These are phyloP conservation scores for Phalaenopsis hybrid DNA, from an alignment of 116 monocot species.

Conservation along the genomic window DNA sequence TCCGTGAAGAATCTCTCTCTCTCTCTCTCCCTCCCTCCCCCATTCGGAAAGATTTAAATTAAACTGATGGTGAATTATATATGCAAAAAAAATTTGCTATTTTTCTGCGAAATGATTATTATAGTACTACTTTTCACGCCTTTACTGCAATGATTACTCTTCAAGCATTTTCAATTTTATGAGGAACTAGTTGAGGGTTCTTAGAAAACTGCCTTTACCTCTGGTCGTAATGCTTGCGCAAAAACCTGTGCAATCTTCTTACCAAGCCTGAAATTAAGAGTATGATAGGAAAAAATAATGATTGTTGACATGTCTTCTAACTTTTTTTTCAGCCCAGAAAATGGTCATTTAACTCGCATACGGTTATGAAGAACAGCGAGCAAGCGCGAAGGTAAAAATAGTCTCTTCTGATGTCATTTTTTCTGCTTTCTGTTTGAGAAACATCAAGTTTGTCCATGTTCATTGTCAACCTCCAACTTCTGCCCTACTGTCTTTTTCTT, in stretches of 20 bases:
- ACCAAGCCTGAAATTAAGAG: background rate
- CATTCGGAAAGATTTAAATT: background rate
- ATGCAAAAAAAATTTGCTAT: background rate
- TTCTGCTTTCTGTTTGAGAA: background rate
- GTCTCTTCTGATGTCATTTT: background rate
- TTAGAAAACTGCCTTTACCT: background rate
- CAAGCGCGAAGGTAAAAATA: slow-evolving; percentile 67
- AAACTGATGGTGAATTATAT: background rate
- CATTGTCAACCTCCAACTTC: background rate
- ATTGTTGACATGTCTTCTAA: background rate
- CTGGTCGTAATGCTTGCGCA: background rate
- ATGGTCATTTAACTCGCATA: slow-evolving; percentile 91
- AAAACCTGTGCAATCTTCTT: background rate
- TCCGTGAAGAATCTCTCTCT: background rate
- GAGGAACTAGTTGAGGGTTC: background rate
- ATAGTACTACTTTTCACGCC: background rate
- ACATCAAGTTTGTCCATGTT: background rate
- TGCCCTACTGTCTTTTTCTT: too few species aligned
- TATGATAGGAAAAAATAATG: background rate
- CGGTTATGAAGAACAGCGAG: slow-evolving; percentile 74
- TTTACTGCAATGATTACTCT: background rate
- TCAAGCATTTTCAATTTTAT: too few species aligned
- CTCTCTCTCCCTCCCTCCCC: background rate
- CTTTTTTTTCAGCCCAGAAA: slow-evolving; percentile 67
- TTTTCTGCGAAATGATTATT: too few species aligned